Evolutionary conservation across 1,284 basidiomycete genomes (phyloP), one percentile per base, ranked within the genome.

Genomic region (Ustilago loliicola): DNA sequence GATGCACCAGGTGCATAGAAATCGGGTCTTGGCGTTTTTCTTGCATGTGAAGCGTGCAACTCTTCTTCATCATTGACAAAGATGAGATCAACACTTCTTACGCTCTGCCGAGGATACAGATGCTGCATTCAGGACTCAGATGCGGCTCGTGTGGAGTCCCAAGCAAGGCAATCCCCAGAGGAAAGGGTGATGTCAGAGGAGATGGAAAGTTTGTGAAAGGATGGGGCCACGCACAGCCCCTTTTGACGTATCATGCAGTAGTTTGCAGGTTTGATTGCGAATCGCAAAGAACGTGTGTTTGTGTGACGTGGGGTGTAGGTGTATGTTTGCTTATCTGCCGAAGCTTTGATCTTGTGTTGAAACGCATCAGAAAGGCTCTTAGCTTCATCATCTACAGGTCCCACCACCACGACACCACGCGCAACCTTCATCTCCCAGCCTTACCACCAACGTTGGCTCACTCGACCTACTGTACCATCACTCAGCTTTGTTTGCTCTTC

Each of bases 341-440:
- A 47, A 25, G 48, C 27, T 50, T 25, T 50, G 48, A 50, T 27
- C 48, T 50, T 29, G 48, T 50, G 25, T 50, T 45, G 21, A 23
- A 21, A 45, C 19, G 42, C 42, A 23, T 9, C 5, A 21, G 42
- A 45, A 45, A 45, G 42, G 21, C 42, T 8, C 42, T 45, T 45
- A 45, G 42, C 42, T 45, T 45, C 42, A 11, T 45, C 21, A n/a
- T 45, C 42, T 7, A n/a, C 19, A 45, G 42, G 42, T 23, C 42
- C 42, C 42, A 45, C 42, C 42, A 45, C 42, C 42, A 45, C 42
- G n/a, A 21, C 42, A 45, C 42, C 19, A 9, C n/a, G 8, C 11
- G 42, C 42, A 38, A 38, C 5, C 32, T 38, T 38, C 15, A 38
- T 38, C 36, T 38, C 3, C 13, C 36, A 8, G 17, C 36, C 17